These are phyloP conservation scores for Heliamphora exappendiculata DNA, from an alignment of 148 eudicot genomes.

Conservation along the genomic window DNA sequence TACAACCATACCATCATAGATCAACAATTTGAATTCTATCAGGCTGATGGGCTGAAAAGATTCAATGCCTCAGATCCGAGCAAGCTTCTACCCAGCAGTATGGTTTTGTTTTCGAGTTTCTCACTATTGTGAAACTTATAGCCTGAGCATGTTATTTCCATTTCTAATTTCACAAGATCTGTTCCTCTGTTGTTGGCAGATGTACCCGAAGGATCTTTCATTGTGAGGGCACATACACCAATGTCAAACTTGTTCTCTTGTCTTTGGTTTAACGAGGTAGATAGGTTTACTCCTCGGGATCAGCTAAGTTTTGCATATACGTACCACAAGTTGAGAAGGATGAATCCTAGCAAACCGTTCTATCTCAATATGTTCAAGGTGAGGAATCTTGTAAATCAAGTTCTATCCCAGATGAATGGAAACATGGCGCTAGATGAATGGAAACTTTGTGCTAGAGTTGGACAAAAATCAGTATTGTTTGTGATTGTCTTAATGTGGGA, in stretches of 20 bases:
- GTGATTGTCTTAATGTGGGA: no score
- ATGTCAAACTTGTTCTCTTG: slow-evolving; percentile 98
- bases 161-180: slow-evolving; percentile 7
- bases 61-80: slow-evolving; percentile 74
- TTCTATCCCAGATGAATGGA: no score
- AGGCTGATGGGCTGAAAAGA: slow-evolving; percentile 86
- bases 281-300: slow-evolving; percentile 94
- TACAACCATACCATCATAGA: slow-evolving; percentile 85
- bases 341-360: slow-evolving; percentile 76
- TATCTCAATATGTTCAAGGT: slow-evolving; percentile 98
- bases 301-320: slow-evolving; percentile 97
- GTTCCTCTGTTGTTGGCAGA: slow-evolving; percentile 39
- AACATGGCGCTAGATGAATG: no score
- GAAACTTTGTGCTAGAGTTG: neutral
- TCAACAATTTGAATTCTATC: slow-evolving; percentile 85
- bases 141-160: slow-evolving; percentile 5
- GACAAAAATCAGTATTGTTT: neutral
- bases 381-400: slow-evolving; percentile 14
- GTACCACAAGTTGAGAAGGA: slow-evolving; percentile 83
- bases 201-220: slow-evolving; percentile 98
- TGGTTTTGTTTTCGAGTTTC: slow-evolving; percentile 15
- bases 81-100: slow-evolving; percentile 93
- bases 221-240: slow-evolving; percentile 97
- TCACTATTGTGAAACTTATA: neutral
- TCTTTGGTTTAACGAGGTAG: slow-evolving; percentile 98